These are phyloP conservation scores for Geotrichum ghanense DNA, from an alignment of 805 yeast genomes.

Conservation along the genomic window DNA sequence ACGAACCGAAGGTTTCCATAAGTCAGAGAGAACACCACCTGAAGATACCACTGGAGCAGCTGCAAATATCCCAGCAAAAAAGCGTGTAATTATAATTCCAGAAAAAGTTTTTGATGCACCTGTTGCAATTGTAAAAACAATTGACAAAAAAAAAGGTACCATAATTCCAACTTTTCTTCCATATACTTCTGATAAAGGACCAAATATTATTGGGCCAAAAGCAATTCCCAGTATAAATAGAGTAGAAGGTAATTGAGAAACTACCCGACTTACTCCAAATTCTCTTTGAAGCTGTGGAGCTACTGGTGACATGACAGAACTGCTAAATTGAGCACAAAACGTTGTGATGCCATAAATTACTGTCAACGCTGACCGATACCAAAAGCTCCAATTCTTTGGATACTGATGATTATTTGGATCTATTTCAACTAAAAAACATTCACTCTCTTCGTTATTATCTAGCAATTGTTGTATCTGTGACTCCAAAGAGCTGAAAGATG, in stretches of 20 bases:
- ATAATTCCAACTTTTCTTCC: conserved; percentile 16
- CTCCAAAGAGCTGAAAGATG: not conserved
- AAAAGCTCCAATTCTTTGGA: conserved; percentile 43
- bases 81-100: conserved; percentile 7
- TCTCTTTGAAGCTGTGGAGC: conserved; percentile 13
- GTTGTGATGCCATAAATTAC: conserved; percentile 30
- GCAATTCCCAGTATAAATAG: conserved; percentile 24
- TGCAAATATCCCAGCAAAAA: conserved; percentile 9
- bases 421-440: too few relatives aligned
- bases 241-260: conserved; percentile 14
- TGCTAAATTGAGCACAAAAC: conserved; percentile 37
- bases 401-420: too few relatives aligned
- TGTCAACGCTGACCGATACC: conserved; percentile 29
- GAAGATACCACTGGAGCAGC: conserved; percentile 11
- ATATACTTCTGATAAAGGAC: conserved; percentile 8
- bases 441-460: not conserved
- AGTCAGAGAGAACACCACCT: conserved; percentile 12
- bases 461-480: not conserved
- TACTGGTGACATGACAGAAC: conserved; percentile 36
- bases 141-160: conserved; percentile 17
- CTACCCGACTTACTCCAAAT: conserved; percentile 3
- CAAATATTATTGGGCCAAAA: conserved; percentile 12
- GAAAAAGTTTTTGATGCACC: conserved; percentile 4
- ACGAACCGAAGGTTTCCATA: conserved; percentile 8
- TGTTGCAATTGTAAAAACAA: conserved; percentile 6